phyloP scores from a whole-genome alignment of 495 filamentous ascomycete genomes.

The Beverwykella pulmonaria region DNA sequence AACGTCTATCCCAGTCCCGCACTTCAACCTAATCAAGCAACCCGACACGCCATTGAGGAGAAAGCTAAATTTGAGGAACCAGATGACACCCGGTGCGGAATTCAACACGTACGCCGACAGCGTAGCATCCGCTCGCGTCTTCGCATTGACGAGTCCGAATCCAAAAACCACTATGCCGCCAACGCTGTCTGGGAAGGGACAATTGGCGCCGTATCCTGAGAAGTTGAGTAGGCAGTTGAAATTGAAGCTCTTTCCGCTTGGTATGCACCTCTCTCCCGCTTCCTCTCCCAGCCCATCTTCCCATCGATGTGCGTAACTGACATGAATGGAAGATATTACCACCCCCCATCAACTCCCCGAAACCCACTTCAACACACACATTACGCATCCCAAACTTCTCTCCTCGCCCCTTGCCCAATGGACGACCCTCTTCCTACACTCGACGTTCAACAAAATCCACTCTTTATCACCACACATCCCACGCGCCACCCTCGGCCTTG shows the following conservation, averaged over 20 bases:
- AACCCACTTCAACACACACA: slow-evolving; percentile 59
- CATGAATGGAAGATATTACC: slow-evolving; percentile 86
- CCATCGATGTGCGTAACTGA: background rate
- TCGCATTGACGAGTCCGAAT: slow-evolving; percentile 79
- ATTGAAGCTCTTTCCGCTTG: slow-evolving; percentile 80
- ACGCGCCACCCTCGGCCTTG: slow-evolving; percentile 61
- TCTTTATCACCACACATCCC: slow-evolving; percentile 57
- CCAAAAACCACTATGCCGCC: slow-evolving; percentile 74
- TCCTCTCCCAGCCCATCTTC: no score
- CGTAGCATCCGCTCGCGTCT: slow-evolving; percentile 79
- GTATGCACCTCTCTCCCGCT: slow-evolving; percentile 16
- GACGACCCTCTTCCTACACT: slow-evolving; percentile 72
- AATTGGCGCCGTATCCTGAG: slow-evolving; percentile 66
- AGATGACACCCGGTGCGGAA: slow-evolving; percentile 56
- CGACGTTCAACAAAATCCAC: slow-evolving; percentile 76
- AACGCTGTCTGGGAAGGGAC: slow-evolving; percentile 8
- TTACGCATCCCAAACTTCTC: slow-evolving; percentile 51
- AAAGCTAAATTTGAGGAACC: slow-evolving; percentile 42
- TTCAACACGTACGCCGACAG: slow-evolving; percentile 55
- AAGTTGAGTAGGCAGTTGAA: slow-evolving; percentile 68
- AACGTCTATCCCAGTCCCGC: slow-evolving; percentile 23
- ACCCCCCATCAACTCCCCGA: slow-evolving; percentile 68
- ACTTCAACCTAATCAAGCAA: slow-evolving; percentile 42
- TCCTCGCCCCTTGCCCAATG: slow-evolving; percentile 83
- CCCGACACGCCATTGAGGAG: slow-evolving; percentile 37